Conservation (phyloP, 768 basidiomycete genomes). For the Mrakia gelida region DNA sequence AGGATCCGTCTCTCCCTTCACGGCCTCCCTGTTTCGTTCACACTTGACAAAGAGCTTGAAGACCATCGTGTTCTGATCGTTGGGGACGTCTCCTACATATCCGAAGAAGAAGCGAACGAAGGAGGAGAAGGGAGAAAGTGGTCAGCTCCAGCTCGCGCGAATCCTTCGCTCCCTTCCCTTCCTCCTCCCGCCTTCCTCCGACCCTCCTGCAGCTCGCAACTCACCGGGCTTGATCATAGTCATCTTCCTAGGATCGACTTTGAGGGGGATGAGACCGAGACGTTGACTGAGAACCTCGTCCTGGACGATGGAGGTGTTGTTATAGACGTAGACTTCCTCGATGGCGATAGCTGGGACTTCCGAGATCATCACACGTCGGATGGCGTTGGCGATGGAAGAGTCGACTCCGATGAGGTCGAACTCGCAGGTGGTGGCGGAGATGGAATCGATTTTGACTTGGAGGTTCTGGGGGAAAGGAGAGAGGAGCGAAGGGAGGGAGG, state of each 20-base stretch:
- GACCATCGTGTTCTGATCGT: slow-evolving; percentile 86
- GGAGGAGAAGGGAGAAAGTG: not conserved
- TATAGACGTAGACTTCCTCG: slow-evolving; percentile 85
- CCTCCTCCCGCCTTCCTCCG: not conserved
- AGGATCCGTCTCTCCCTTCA: slow-evolving; percentile 57
- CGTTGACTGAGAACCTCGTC: slow-evolving; percentile 92
- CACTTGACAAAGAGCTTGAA: slow-evolving; percentile 70
- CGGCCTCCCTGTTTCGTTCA: slow-evolving; percentile 57
- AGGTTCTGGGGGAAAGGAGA: slow-evolving; percentile 57
- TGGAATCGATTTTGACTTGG: slow-evolving; percentile 65
- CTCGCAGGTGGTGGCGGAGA: slow-evolving; percentile 79
- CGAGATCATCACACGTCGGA: slow-evolving; percentile 84
- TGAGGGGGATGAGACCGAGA: slow-evolving; percentile 84
- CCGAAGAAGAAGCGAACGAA: not conserved
- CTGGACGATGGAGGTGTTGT: slow-evolving; percentile 88
- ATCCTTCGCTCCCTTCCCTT: not conserved
- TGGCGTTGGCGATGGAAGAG: slow-evolving; percentile 91
- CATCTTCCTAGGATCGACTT: slow-evolving; percentile 72
- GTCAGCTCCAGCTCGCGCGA: slow-evolving; percentile 10
- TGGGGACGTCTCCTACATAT: slow-evolving; percentile 57
- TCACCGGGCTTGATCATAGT: slow-evolving; percentile 44
- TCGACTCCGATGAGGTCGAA: slow-evolving; percentile 95
- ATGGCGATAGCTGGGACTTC: slow-evolving; percentile 92
- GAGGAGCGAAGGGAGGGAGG: slow-evolving; percentile 6
- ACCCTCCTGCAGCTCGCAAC: slow-evolving; percentile 23